Evolutionary conservation across 2,329 filamentous ascomycete species (phyloP).

Genomic region (Pestalotiopsis sp.): DNA sequence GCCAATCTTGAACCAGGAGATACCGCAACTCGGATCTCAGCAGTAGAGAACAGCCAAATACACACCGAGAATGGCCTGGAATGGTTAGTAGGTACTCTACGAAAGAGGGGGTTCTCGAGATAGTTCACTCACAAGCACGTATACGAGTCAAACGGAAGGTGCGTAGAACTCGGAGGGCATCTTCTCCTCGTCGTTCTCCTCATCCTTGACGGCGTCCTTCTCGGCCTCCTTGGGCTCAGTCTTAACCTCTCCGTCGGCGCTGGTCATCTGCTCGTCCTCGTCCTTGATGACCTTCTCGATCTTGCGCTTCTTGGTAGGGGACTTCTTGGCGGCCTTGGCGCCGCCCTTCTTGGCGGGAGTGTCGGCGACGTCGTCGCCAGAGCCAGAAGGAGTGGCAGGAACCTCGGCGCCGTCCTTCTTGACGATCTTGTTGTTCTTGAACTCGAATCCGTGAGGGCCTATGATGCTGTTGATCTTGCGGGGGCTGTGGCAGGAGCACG

Average conservation of each 20-base stretch:
- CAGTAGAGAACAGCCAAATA: too few species aligned
- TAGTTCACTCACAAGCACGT: neutral
- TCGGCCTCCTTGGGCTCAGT: neutral
- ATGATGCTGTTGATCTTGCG: conserved; percentile 15
- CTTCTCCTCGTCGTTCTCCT: neutral
- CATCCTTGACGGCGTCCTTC: neutral
- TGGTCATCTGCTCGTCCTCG: neutral
- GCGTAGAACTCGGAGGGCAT: too few species aligned
- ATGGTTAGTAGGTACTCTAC: neutral
- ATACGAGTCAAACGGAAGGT: too few species aligned
- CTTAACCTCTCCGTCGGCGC: neutral
- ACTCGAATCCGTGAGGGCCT: conserved; percentile 12
- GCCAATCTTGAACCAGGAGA: too few species aligned
- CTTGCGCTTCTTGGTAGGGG: conserved; percentile 11
- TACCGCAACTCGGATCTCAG: too few species aligned
- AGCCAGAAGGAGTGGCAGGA: neutral
- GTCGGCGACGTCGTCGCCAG: neutral
- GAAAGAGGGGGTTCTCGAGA: neutral
- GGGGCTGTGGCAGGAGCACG: neutral
- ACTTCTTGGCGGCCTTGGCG: neutral
- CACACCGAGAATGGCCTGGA: neutral
- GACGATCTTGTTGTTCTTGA: conserved; percentile 14
- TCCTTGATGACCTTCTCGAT: neutral
- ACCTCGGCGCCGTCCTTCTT: neutral
- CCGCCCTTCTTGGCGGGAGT: neutral